Base-by-base conservation (phyloP, 139 green algal species). In the Tetraselmis striata region DNA sequence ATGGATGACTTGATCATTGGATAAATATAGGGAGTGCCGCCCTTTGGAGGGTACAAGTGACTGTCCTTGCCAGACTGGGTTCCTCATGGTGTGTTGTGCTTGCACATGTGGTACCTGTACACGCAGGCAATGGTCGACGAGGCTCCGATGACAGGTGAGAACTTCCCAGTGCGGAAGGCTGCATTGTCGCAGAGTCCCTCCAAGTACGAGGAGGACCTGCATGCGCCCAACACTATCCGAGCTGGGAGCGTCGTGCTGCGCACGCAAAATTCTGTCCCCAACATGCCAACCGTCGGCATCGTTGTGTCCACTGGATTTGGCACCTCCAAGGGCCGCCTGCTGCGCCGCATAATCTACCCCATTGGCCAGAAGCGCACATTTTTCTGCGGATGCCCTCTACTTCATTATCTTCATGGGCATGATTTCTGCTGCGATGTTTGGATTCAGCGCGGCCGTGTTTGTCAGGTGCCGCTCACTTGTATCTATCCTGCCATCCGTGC, bases 291-390 rank as follows among this genome's bases (percentile, higher is more conserved):
- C 45, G 5, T 95, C 32, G 91, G 81, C 0, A 86, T 95, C 85
- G 91, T 95, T 29, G 84, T 84, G 30, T 84, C 89, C 32, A 93
- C 91, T 31, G 83, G 87, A 27, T 94, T 94, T 77, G 91, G 88
- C 85, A 89, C 84, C 23, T 89, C 91, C 78, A 94, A 94, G 85
- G 91, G 91, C 24, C 87, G 93, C 85, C 87, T 95, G 79, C 84
- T 94, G 27, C 75, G 88, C 45, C 45, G 45, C 5, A 67, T 67
- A 5, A 67, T 67, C 45, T 67, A 67, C 45, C 45, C 45, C 45
- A 18, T 5, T 67, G 11, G 18, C 11, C 45, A 25, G 45, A 67
- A 18, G 18, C 45, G 45, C 45, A 67, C 18, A 67, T 67, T 67
- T 18, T 67, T n/a, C 5, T 67, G 5, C 45, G 11, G 45, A 67